phyloP scores from a whole-genome alignment of 192 early-diverging fungal genomes.

The Geranomyces michiganensis region DNA sequence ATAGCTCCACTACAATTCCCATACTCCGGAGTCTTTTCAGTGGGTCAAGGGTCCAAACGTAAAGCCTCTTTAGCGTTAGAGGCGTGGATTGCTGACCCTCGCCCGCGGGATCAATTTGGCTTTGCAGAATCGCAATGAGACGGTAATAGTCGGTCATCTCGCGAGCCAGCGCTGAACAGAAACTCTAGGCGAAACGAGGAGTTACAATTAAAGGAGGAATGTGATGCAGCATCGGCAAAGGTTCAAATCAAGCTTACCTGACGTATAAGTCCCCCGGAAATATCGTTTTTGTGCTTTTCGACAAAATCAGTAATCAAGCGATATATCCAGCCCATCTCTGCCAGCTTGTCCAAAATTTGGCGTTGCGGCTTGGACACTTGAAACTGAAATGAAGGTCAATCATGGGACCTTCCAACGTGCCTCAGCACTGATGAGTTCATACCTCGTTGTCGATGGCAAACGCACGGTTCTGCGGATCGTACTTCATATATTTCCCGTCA shows the following conservation, averaged over 20 bases:
- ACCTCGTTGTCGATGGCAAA: slow-evolving; percentile 63
- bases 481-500: slow-evolving; percentile 82
- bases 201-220: neutral
- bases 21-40: slow-evolving; percentile 76
- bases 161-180: slow-evolving; percentile 76
- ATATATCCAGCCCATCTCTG: slow-evolving; percentile 82
- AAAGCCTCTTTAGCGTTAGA: slow-evolving; percentile 79
- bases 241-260: slow-evolving; percentile 43
- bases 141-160: slow-evolving; percentile 85
- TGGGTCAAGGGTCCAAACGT: slow-evolving; percentile 85
- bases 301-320: slow-evolving; percentile 66
- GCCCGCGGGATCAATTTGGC: slow-evolving; percentile 60
- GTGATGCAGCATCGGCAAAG: neutral
- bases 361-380: slow-evolving; percentile 63
- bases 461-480: slow-evolving; percentile 48
- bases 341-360: slow-evolving; percentile 64
- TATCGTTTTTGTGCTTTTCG: slow-evolving; percentile 26
- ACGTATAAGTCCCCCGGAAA: slow-evolving; percentile 38
- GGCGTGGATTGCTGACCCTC: slow-evolving; percentile 45
- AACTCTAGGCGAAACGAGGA: slow-evolving; percentile 59
- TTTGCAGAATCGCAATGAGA: slow-evolving; percentile 83
- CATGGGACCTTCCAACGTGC: neutral
- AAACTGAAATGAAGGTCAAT: slow-evolving; percentile 24
- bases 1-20: slow-evolving; percentile 67
- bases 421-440: slow-evolving; percentile 9